Conservation (phyloP, 1,139 yeast species). For the Arxiozyma heterogenica region DNA sequence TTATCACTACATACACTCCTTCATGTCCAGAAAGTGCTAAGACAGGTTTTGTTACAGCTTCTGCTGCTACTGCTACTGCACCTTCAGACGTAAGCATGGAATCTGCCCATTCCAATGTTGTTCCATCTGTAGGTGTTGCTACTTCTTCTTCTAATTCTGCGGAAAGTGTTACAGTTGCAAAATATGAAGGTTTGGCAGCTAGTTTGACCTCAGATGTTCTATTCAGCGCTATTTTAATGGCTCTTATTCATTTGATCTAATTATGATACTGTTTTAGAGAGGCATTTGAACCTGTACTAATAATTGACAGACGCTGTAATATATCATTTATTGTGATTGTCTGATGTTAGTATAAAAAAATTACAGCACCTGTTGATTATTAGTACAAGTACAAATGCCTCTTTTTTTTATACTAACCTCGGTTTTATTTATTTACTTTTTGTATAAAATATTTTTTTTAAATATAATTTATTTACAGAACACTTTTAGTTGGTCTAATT, state of each 20-base stretch:
- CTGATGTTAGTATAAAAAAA: too few species aligned
- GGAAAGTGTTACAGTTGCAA: background rate
- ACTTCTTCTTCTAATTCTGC: background rate
- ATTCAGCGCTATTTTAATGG: background rate
- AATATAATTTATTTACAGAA: too few species aligned
- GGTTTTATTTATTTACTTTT: too few species aligned
- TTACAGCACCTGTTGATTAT: too few species aligned
- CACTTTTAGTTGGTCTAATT: too few species aligned
- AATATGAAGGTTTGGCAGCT: background rate
- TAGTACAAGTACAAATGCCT: too few species aligned
- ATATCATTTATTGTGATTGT: too few species aligned
- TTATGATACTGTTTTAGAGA: background rate
- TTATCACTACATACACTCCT: background rate
- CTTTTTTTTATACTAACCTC: too few species aligned
- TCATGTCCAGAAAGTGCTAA: conserved; percentile 1
- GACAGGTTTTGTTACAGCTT: background rate
- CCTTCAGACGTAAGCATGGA: too few species aligned
- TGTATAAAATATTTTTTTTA: too few species aligned
- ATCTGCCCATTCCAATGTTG: too few species aligned
- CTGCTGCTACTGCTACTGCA: background rate
- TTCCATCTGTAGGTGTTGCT: background rate
- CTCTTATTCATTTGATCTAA: background rate
- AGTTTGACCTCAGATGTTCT: background rate
- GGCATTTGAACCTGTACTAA: background rate
- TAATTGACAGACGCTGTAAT: background rate